phyloP scores from a whole-genome alignment of 202 grass and related monocot genomes.

The Digitaria exilis region DNA sequence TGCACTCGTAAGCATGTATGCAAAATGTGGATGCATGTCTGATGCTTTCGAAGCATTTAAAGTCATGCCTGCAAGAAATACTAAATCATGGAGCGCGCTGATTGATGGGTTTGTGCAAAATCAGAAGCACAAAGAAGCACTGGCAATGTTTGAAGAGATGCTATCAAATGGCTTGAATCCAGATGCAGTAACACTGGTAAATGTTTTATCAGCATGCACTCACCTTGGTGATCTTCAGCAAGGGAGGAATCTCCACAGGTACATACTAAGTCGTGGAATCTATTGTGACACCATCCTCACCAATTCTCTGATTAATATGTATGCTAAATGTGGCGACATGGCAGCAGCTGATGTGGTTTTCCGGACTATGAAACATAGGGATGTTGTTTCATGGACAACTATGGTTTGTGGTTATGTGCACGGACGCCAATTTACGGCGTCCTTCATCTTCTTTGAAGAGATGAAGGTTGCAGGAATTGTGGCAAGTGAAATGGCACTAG shows the following conservation, averaged over 20 bases:
- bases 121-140: slow-evolving; percentile 47
- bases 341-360: slow-evolving; percentile 57
- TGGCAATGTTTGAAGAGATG: slow-evolving; percentile 65
- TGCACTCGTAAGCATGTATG: slow-evolving; percentile 66
- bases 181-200: slow-evolving; percentile 59
- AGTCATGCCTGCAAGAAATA: slow-evolving; percentile 54
- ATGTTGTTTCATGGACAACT: slow-evolving; percentile 80
- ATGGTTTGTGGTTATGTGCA: slow-evolving; percentile 80
- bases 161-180: slow-evolving; percentile 43
- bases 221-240: slow-evolving; percentile 67
- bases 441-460: slow-evolving; percentile 70
- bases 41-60: slow-evolving; percentile 58
- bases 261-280: slow-evolving; percentile 42
- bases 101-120: slow-evolving; percentile 70
- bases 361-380: slow-evolving; percentile 49
- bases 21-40: slow-evolving; percentile 51
- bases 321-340: slow-evolving; percentile 83
- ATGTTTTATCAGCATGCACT: slow-evolving; percentile 68
- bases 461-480: slow-evolving; percentile 55
- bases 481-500: slow-evolving; percentile 72
- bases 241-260: slow-evolving; percentile 57
- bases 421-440: slow-evolving; percentile 45
- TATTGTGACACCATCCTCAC: slow-evolving; percentile 50
- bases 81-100: slow-evolving; percentile 71
- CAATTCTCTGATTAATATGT: slow-evolving; percentile 92